Evolutionary conservation across 176 grass and related monocot genomes (phyloP).

Genomic region (Paspalum vaginatum): DNA sequence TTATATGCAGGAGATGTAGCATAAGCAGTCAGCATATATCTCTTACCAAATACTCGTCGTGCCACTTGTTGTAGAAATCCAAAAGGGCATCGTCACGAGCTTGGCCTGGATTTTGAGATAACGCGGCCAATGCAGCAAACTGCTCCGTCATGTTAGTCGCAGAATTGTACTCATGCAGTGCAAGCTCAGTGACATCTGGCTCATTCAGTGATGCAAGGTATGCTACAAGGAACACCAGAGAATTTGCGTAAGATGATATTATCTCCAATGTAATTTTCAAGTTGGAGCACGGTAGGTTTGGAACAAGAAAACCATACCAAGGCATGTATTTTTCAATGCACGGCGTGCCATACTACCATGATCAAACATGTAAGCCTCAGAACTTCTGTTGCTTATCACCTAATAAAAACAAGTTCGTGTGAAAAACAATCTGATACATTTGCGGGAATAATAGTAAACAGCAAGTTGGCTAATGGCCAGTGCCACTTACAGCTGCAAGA

Average conservation of each 20-base stretch:
- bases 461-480: neutral
- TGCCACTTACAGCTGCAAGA: slow-evolving; percentile 71
- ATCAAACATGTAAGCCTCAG: slow-evolving; percentile 74
- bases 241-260: slow-evolving; percentile 40
- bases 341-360: slow-evolving; percentile 82
- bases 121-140: slow-evolving; percentile 91
- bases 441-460: neutral
- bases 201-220: slow-evolving; percentile 89
- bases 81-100: slow-evolving; percentile 81
- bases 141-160: slow-evolving; percentile 97
- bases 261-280: slow-evolving; percentile 21
- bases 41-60: slow-evolving; percentile 92
- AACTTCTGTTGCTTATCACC: slow-evolving; percentile 76
- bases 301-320: slow-evolving; percentile 58
- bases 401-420: slow-evolving; percentile 30
- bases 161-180: slow-evolving; percentile 80
- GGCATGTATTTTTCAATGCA: slow-evolving; percentile 86
- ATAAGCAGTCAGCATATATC: neutral
- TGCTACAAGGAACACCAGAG: slow-evolving; percentile 51
- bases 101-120: slow-evolving; percentile 94
- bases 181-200: slow-evolving; percentile 72
- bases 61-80: slow-evolving; percentile 92
- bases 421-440: neutral
- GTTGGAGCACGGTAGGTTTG: neutral
- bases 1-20: neutral